Conservation (phyloP, 768 basidiomycete species). For the Tulasnella calospora region DNA sequence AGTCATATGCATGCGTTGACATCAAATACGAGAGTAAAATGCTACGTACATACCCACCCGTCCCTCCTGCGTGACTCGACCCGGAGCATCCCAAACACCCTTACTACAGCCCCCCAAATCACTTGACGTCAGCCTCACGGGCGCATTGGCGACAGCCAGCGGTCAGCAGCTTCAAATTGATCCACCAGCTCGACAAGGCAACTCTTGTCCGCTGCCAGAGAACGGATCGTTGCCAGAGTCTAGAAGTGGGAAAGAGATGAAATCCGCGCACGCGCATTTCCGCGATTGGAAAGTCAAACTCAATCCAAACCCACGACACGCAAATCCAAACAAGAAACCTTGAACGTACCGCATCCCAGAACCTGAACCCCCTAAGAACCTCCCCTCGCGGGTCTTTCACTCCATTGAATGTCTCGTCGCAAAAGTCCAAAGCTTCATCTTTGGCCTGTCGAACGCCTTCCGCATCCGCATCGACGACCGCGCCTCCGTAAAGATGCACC, state of each 20-base stretch:
- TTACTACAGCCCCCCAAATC: background rate
- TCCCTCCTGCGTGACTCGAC: background rate
- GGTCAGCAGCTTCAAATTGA: slow-evolving; percentile 93
- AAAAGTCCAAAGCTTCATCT: slow-evolving; percentile 78
- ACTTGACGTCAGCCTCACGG: slow-evolving; percentile 46
- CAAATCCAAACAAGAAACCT: background rate
- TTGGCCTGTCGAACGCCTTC: slow-evolving; percentile 81
- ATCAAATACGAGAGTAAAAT: slow-evolving; percentile 7
- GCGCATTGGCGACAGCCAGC: slow-evolving; percentile 88
- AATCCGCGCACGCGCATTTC: background rate
- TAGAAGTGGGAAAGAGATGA: background rate
- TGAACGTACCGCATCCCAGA: slow-evolving; percentile 91
- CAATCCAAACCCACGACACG: background rate
- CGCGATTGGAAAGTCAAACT: slow-evolving; percentile 19
- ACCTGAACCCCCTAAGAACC: slow-evolving; percentile 94
- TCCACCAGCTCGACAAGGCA: slow-evolving; percentile 84
- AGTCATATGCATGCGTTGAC: background rate
- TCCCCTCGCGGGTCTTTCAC: slow-evolving; percentile 83
- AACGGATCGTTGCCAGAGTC: slow-evolving; percentile 72
- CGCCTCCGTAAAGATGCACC: slow-evolving; percentile 77
- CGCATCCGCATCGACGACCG: slow-evolving; percentile 66
- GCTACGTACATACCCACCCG: slow-evolving; percentile 6
- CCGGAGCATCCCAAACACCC: background rate
- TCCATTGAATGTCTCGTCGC: slow-evolving; percentile 86
- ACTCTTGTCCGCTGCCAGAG: slow-evolving; percentile 74